Conservation (phyloP, 2,329 filamentous ascomycete genomes). For the Ilyonectria robusta region DNA sequence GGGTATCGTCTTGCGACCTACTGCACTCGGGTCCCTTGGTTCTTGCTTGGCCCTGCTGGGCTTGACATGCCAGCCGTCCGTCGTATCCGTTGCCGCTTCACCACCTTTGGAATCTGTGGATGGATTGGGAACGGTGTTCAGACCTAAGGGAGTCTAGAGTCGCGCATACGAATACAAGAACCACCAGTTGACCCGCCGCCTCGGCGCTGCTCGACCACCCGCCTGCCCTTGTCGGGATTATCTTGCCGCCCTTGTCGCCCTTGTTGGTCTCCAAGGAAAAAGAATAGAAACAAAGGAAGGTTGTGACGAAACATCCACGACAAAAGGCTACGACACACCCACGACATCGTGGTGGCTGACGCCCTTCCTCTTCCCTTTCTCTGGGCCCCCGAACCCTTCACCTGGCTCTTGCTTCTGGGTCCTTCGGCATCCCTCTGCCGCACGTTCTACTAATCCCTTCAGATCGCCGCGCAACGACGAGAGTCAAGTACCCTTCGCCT, state of each 20-base stretch:
- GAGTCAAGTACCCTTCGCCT: constrained; percentile 28
- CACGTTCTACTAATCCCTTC: constrained; percentile 3
- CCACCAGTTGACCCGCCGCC: constrained; percentile 29
- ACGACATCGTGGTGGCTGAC: constrained; percentile 44
- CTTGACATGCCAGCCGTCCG: constrained; percentile 47
- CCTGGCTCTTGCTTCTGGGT: constrained; percentile 8
- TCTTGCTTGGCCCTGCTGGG: constrained; percentile 39
- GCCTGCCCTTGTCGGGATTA: constrained; percentile 26
- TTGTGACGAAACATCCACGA: constrained; percentile 14
- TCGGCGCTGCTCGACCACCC: neutral
- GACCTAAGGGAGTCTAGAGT: constrained; percentile 45
- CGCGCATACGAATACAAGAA: constrained; percentile 43
- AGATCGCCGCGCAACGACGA: constrained; percentile 14
- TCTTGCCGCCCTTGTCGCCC: constrained; percentile 28
- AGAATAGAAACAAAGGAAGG: constrained; percentile 24
- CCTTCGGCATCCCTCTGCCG: constrained; percentile 11
- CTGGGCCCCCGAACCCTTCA: constrained; percentile 14
- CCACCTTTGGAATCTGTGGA: constrained; percentile 45
- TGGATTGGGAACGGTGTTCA: constrained; percentile 44
- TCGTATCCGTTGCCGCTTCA: constrained; percentile 45
- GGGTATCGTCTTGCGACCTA: constrained; percentile 37
- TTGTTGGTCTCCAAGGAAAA: constrained; percentile 10
- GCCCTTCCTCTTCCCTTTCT: constrained; percentile 32
- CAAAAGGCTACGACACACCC: constrained; percentile 33
- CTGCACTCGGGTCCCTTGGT: constrained; percentile 31